Percentiles rank a stretch among this genome's conserved stretches.
These are phyloP conservation scores for Exophiala dermatitidis DNA, from an alignment of 2,329 filamentous ascomycete species.

Conservation along the genomic window DNA sequence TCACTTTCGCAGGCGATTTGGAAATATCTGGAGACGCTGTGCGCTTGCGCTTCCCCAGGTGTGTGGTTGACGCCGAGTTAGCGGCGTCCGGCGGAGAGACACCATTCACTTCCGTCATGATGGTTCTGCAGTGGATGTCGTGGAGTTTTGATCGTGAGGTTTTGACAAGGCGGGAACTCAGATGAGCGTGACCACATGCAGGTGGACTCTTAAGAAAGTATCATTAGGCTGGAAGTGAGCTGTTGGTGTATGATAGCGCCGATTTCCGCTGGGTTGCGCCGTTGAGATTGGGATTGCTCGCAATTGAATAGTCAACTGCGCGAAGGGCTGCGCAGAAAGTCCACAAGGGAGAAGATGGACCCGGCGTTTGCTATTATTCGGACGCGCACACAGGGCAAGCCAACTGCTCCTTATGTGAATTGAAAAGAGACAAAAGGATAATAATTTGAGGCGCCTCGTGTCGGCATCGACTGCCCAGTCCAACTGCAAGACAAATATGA, in stretches of 20 bases:
- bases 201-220: background rate
- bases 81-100: conserved; percentile 12
- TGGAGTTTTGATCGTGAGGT: background rate
- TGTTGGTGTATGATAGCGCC: background rate
- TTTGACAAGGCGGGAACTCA: background rate
- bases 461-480: background rate
- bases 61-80: conserved; percentile 8
- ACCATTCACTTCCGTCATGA: conserved; percentile 20
- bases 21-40: conserved; percentile 20
- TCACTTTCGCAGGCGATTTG: conserved; percentile 4
- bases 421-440: no score
- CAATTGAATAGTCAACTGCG: background rate
- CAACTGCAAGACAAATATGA: background rate
- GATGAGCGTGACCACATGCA: background rate
- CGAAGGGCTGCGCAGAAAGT: background rate
- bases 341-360: background rate
- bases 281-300: background rate
- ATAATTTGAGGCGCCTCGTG: background rate
- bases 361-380: no score
- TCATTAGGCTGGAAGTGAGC: background rate
- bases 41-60: conserved; percentile 26
- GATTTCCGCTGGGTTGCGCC: background rate
- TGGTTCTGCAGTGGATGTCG: background rate
- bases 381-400: no score
- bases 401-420: no score